Evolutionary conservation across 805 yeast species (phyloP), one percentile per base, ranked within the genome.

Genomic region (Saturnispora mendoncae): DNA sequence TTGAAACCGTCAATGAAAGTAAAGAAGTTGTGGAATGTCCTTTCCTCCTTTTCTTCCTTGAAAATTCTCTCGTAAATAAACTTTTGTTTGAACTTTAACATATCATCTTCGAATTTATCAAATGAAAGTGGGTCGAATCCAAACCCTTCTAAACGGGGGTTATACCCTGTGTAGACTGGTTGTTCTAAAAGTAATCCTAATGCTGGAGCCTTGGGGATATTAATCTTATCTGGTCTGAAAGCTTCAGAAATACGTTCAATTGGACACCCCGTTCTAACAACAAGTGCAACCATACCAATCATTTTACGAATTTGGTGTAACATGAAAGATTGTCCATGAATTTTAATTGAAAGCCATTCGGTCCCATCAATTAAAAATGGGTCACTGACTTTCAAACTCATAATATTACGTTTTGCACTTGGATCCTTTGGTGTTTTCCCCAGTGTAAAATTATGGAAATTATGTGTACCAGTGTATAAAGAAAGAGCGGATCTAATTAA

Each of bases 301-400:
- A 92, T 92, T 59, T 92, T 92, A 58, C 98, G 78, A 56, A 92
- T 92, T 69, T 90, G 98, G 64, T 90, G 97, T 48, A 92, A 71
- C 97, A 92, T 92, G 62, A 92, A 92, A 3, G 96, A 85, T 65
- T 92, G 98, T 6, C 98, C 98, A 60, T 92, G 98, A 50, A 92
- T 85, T 66, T 90, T 88, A 55, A 92, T 81, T 2, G 95, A 84
- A 2, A 85, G 73, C 98, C 98, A 92, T 58, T 92, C 97, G 6
- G 96, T 87, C 36, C 84, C 87, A 55, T 88, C 84, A 50, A 90
- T 88, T 39, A 86, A 80, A 60, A 86, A 84, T 2, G 97, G 97
- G 2, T 84, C 94, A 14, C 87, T 74, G 0, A 86, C 95, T 1
- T 73, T 69, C 37, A 90, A 71, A 15, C 74, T 65, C 54, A 84